Conservation (phyloP, 495 filamentous ascomycete species). For the Hyaloscypha hepaticicola region DNA sequence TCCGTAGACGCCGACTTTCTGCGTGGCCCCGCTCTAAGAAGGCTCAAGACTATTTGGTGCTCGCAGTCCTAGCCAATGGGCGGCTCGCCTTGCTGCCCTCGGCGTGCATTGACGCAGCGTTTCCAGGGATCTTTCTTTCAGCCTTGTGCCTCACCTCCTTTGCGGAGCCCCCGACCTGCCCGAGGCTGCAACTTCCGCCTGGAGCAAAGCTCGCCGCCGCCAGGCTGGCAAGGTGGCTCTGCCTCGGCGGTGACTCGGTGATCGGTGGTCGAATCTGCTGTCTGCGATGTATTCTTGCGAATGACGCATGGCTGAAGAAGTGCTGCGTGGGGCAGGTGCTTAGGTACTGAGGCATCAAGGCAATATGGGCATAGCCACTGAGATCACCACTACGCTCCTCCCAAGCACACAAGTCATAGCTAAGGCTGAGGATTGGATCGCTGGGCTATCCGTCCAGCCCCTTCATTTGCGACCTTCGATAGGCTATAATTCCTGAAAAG, state of each 20-base stretch:
- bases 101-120: conserved; percentile 3
- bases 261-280: not conserved
- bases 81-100: not conserved
- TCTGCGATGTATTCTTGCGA: not conserved
- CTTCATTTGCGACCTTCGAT: not conserved
- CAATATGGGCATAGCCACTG: not conserved
- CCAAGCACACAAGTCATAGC: not conserved
- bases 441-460: not conserved
- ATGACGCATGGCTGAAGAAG: not conserved
- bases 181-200: not conserved
- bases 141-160: conserved; percentile 8
- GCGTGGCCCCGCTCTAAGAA: not conserved
- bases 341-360: not conserved
- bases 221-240: not conserved
- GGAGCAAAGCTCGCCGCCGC: not conserved
- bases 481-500: not conserved
- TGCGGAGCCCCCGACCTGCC: conserved; percentile 8
- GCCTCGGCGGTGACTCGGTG: not conserved
- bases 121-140: conserved; percentile 1
- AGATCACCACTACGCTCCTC: not conserved
- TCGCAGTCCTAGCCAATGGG: not conserved
- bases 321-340: not conserved
- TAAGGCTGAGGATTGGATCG: not conserved
- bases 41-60: too few relatives aligned
- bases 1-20: conserved; percentile 6